phyloP scores from a whole-genome alignment of 495 filamentous ascomycete genomes.

The Xylaria sp. region DNA sequence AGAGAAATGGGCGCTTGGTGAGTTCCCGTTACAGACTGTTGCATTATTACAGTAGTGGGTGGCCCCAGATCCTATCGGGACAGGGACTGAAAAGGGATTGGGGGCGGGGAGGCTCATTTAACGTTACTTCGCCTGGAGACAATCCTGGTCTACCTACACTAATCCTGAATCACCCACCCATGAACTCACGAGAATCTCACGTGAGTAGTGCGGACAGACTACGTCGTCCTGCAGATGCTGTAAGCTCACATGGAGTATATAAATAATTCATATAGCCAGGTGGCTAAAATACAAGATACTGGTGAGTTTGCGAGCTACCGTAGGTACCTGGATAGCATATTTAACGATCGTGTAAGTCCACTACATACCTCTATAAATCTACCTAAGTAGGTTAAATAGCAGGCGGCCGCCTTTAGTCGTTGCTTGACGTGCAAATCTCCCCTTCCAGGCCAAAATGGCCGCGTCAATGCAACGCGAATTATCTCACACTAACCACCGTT shows the following conservation, averaged over 20 bases:
- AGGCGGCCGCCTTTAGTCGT: not conserved
- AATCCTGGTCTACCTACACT: not conserved
- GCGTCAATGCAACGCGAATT: constrained; percentile 8
- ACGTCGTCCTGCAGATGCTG: not conserved
- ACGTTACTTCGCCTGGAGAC: constrained; percentile 23
- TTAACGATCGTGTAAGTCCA: not conserved
- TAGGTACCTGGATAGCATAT: not conserved
- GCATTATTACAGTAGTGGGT: constrained; percentile 4
- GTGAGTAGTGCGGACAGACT: not conserved
- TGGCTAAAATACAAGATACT: not conserved
- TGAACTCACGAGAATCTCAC: constrained; percentile 18
- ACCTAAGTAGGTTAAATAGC: constrained; percentile 3
- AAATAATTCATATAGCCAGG: constrained; percentile 5
- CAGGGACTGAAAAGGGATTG: constrained; percentile 20
- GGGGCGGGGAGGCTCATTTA: constrained; percentile 28
- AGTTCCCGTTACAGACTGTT: not conserved
- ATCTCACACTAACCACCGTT: constrained; percentile 7
- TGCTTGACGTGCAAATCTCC: constrained; percentile 6
- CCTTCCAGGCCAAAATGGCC: constrained; percentile 14
- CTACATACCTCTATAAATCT: too few species aligned
- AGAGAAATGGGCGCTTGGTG: not conserved
- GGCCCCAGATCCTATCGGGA: constrained; percentile 16
- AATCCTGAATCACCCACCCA: not conserved
- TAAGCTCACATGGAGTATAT: not conserved
- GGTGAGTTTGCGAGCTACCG: not conserved